Conservation (phyloP, 2,329 filamentous ascomycete species). For the Colletotrichum noveboracense region DNA sequence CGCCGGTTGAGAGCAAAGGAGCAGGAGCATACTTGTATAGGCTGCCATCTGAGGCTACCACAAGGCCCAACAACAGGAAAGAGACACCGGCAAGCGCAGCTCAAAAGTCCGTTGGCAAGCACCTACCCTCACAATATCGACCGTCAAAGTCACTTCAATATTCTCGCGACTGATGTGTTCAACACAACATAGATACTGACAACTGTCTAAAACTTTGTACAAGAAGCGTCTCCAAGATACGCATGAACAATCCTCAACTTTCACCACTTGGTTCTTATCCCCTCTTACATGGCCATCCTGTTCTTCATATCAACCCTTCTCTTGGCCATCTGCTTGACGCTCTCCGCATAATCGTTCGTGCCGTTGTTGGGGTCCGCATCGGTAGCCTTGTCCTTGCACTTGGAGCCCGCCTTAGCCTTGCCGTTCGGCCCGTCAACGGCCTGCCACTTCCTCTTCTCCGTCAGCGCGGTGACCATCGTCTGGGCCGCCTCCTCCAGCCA, state of each 20-base stretch:
- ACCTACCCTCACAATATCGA: background rate
- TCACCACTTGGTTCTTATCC: background rate
- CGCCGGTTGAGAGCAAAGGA: background rate
- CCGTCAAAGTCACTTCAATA: background rate
- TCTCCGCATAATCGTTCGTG: slow-evolving; percentile 38
- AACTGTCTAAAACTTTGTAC: background rate
- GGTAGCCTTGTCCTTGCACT: slow-evolving; percentile 31
- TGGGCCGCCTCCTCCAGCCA: slow-evolving; percentile 45
- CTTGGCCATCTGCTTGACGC: slow-evolving; percentile 17
- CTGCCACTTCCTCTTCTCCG: slow-evolving; percentile 22
- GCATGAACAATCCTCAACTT: background rate
- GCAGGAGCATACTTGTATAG: background rate
- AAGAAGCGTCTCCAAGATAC: background rate
- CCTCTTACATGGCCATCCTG: background rate
- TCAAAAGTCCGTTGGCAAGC: background rate
- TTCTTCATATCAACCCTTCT: background rate
- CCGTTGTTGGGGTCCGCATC: slow-evolving; percentile 42
- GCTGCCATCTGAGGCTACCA: background rate
- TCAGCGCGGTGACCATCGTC: slow-evolving; percentile 42
- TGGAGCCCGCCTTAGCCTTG: slow-evolving; percentile 26
- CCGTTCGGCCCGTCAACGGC: slow-evolving; percentile 37
- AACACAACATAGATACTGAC: background rate
- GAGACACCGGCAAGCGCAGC: background rate
- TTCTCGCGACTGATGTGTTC: background rate
- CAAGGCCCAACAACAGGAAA: background rate